Percentiles rank a stretch among this genome's conserved stretches.
These are phyloP conservation scores for Coniella vitis DNA, from an alignment of 2,329 filamentous ascomycete species.

Conservation along the genomic window DNA sequence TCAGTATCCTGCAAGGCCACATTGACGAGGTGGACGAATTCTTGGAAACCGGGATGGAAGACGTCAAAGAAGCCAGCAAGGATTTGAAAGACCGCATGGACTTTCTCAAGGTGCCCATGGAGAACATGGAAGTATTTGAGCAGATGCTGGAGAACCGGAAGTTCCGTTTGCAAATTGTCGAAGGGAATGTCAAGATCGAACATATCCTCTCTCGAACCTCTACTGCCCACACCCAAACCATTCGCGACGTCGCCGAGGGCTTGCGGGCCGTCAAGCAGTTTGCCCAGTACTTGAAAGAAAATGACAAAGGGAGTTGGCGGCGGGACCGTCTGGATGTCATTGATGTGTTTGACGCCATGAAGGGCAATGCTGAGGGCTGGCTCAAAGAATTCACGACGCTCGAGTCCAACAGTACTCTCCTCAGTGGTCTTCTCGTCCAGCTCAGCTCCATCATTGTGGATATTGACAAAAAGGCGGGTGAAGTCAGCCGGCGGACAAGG, in stretches of 20 bases:
- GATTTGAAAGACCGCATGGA: constrained; percentile 78
- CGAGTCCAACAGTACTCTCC: constrained; percentile 61
- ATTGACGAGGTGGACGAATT: constrained; percentile 94
- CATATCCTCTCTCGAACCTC: constrained; percentile 79
- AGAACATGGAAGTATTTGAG: constrained; percentile 77
- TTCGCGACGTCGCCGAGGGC: constrained; percentile 74
- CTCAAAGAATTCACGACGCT: constrained; percentile 71
- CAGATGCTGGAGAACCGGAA: constrained; percentile 77
- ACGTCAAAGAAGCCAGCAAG: constrained; percentile 68
- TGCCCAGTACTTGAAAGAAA: constrained; percentile 62
- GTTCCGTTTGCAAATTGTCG: constrained; percentile 76
- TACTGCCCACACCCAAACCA: constrained; percentile 65
- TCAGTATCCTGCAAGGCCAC: constrained; percentile 82
- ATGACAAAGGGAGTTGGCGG: constrained; percentile 56
- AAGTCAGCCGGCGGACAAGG: constrained; percentile 71
- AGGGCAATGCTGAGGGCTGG: constrained; percentile 89
- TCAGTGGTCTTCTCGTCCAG: constrained; percentile 64
- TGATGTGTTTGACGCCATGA: constrained; percentile 83
- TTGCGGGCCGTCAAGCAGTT: constrained; percentile 71
- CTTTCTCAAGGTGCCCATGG: constrained; percentile 74
- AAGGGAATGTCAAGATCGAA: constrained; percentile 86
- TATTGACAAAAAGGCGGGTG: constrained; percentile 78
- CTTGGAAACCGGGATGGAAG: constrained; percentile 76
- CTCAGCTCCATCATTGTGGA: constrained; percentile 73
- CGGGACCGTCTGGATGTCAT: constrained; percentile 55